These are phyloP conservation scores for Colletotrichum spaethianum DNA, from an alignment of 2,329 filamentous ascomycete genomes.

Conservation along the genomic window DNA sequence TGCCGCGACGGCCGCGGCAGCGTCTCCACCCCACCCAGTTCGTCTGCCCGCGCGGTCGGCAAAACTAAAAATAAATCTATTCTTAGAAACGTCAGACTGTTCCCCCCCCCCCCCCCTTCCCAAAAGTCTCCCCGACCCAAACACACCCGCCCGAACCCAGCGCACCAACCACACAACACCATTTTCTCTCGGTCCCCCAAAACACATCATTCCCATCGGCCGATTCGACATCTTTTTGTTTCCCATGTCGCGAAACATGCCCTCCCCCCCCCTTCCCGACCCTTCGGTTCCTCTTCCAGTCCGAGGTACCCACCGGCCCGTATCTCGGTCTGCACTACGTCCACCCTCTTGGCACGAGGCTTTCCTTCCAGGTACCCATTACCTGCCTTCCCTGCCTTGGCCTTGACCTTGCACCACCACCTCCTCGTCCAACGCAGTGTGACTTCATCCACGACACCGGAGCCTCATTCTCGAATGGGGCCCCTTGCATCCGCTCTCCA, in stretches of 20 bases:
- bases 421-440: background rate
- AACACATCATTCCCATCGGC: background rate
- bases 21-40: slow-evolving; percentile 18
- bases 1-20: slow-evolving; percentile 20
- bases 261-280: background rate
- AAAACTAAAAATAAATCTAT: slow-evolving; percentile 34
- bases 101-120: background rate
- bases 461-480: background rate
- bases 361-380: slow-evolving; percentile 17
- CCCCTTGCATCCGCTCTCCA: background rate
- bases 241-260: background rate
- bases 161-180: slow-evolving; percentile 10
- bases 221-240: background rate
- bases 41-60: slow-evolving; percentile 16
- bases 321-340: background rate
- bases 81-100: slow-evolving; percentile 15
- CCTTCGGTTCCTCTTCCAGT: background rate
- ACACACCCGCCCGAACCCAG: background rate
- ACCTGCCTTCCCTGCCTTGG: background rate
- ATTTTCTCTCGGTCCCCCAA: background rate
- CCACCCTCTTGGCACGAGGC: background rate
- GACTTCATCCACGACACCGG: background rate
- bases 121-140: background rate
- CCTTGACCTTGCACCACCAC: background rate
- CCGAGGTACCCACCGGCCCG: background rate